Conservation (phyloP, 805 yeast genomes). For the Sugiyamaella boreocaroliniensis region DNA sequence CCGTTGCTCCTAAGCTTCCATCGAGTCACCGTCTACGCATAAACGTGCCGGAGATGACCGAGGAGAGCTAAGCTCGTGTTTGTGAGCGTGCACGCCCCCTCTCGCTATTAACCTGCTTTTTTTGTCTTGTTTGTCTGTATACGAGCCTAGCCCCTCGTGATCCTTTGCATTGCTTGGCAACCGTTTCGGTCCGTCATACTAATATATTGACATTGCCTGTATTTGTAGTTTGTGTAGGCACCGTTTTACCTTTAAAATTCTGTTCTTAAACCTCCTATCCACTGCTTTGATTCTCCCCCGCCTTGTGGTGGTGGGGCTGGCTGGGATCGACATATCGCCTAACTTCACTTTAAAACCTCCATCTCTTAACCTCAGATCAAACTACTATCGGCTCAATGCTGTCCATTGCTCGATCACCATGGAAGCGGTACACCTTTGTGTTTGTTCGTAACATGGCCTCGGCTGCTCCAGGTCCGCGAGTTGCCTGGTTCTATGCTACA, state of each 20-base stretch:
- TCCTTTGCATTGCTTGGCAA: not conserved
- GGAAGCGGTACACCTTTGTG: not conserved
- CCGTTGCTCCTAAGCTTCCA: slow-evolving; percentile 89
- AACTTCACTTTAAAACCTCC: no score
- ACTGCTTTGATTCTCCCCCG: no score
- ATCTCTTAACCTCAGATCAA: not conserved
- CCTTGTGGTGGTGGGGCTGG: no score
- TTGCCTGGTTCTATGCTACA: slow-evolving; percentile 73
- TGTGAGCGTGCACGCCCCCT: no score
- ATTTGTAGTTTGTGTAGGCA: no score
- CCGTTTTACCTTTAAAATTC: not conserved
- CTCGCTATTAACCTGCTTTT: not conserved
- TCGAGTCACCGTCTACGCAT: slow-evolving; percentile 32
- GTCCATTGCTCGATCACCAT: not conserved
- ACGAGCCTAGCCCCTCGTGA: not conserved
- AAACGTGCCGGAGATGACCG: slow-evolving; percentile 21
- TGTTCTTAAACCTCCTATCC: no score
- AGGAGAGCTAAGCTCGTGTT: not conserved
- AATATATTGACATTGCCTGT: not conserved
- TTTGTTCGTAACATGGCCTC: not conserved
- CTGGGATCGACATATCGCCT: no score
- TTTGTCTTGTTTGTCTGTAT: not conserved
- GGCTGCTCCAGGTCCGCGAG: not conserved
- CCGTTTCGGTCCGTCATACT: not conserved
- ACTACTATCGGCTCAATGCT: not conserved